Conservation (phyloP, 78 protist species). For the Trichosphaerium sp. region DNA sequence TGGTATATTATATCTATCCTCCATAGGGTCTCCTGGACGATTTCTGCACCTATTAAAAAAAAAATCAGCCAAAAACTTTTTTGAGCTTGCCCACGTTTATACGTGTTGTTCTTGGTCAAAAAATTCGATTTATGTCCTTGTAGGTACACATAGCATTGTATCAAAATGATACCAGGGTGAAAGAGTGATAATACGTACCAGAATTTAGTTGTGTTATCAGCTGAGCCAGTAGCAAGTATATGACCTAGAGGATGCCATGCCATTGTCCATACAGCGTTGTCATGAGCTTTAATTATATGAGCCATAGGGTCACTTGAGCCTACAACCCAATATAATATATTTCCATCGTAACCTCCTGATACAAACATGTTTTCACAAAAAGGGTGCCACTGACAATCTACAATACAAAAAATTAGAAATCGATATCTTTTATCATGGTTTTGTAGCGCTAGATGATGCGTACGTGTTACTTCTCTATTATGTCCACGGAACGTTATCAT, state of each 20-base stretch:
- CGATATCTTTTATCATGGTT: too few relatives aligned
- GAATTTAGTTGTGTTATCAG: slow-evolving; percentile 73
- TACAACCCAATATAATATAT: slow-evolving; percentile 57
- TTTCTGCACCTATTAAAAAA: too few relatives aligned
- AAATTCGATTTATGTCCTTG: too few relatives aligned
- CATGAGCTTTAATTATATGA: slow-evolving; percentile 56
- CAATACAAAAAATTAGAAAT: too few relatives aligned
- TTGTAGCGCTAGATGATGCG: not conserved
- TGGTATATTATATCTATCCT: slow-evolving; percentile 48
- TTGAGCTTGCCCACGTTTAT: too few relatives aligned
- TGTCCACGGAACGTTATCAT: slow-evolving; percentile 73
- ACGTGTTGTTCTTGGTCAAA: too few relatives aligned
- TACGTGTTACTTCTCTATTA: slow-evolving; percentile 46
- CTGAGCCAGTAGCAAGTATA: slow-evolving; percentile 54
- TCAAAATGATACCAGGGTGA: too few relatives aligned
- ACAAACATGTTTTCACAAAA: slow-evolving; percentile 64
- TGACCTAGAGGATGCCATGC: slow-evolving; percentile 95
- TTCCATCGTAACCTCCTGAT: slow-evolving; percentile 80
- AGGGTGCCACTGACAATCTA: slow-evolving; percentile 70
- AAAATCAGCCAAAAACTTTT: too few relatives aligned
- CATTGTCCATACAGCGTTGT: slow-evolving; percentile 58
- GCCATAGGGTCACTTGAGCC: slow-evolving; percentile 53
- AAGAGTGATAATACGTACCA: too few relatives aligned
- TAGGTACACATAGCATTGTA: too few relatives aligned
- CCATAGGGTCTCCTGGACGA: slow-evolving; percentile 56